Conservation (phyloP, 2,329 filamentous ascomycete genomes). For the Pseudogymnoascus sp. region DNA sequence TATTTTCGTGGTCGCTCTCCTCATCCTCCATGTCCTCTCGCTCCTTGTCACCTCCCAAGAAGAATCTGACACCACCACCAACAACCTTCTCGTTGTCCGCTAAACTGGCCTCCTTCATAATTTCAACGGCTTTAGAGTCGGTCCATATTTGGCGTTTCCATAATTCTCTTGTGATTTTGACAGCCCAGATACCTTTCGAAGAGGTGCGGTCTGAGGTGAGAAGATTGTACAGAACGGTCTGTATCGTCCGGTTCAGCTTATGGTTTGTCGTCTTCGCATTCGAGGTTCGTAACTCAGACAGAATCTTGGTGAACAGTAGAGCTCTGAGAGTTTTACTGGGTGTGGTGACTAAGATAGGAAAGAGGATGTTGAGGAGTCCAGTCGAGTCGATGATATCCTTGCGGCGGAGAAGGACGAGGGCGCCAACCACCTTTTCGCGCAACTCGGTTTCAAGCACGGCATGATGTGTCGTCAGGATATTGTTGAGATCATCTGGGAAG, state of each 20-base stretch:
- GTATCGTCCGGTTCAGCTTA: conserved; percentile 84
- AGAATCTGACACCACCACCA: conserved; percentile 82
- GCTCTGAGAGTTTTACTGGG: conserved; percentile 82
- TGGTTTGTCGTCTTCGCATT: conserved; percentile 89
- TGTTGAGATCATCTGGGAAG: conserved; percentile 76
- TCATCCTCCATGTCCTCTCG: conserved; percentile 89
- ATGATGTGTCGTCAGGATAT: conserved; percentile 77
- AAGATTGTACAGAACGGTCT: conserved; percentile 88
- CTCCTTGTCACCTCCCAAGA: conserved; percentile 92
- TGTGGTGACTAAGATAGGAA: conserved; percentile 87
- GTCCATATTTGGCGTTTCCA: conserved; percentile 98
- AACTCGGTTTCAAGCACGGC: conserved; percentile 74
- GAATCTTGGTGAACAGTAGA: conserved; percentile 81
- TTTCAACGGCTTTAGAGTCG: conserved; percentile 88
- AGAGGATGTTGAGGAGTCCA: conserved; percentile 80
- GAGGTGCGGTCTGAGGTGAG: conserved; percentile 80
- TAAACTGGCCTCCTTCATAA: conserved; percentile 91
- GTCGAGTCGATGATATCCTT: conserved; percentile 89
- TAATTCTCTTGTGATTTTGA: conserved; percentile 88
- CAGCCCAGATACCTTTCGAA: conserved; percentile 86
- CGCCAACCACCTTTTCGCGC: conserved; percentile 89
- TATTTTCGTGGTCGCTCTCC: conserved; percentile 75
- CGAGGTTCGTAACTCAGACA: conserved; percentile 80
- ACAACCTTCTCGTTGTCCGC: conserved; percentile 92
- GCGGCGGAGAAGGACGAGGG: conserved; percentile 76